These are phyloP conservation scores for Aspergillus sp. DNA, from an alignment of 2,329 filamentous ascomycete genomes.

Conservation along the genomic window DNA sequence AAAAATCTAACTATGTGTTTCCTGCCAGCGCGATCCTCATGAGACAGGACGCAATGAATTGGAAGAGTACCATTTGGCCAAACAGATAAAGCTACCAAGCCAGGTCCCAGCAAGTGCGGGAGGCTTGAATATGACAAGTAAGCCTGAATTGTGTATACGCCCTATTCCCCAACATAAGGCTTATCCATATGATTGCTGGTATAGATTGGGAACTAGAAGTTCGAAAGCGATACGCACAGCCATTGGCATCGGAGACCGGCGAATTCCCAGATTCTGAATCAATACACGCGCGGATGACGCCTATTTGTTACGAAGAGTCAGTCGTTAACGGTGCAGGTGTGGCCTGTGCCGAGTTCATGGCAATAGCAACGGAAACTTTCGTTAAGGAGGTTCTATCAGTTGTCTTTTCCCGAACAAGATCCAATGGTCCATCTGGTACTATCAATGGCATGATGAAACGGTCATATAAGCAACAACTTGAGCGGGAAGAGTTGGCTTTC, in stretches of 20 bases:
- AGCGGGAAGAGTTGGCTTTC: constrained; percentile 71
- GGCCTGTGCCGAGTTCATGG: constrained; percentile 59
- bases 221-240: constrained; percentile 62
- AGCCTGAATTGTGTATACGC: constrained; percentile 26
- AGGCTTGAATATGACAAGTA: constrained; percentile 77
- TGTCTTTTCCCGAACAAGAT: constrained; percentile 55
- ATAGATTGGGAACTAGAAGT: constrained; percentile 65
- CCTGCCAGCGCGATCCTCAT: constrained; percentile 35
- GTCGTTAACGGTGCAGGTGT: constrained; percentile 54
- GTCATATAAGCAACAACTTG: constrained; percentile 72
- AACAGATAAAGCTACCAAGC: constrained; percentile 54
- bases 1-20: constrained; percentile 11
- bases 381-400: constrained; percentile 60
- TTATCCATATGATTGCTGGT: constrained; percentile 15
- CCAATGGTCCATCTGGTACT: constrained; percentile 62
- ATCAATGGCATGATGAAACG: constrained; percentile 75
- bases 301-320: constrained; percentile 66
- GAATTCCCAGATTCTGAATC: constrained; percentile 62
- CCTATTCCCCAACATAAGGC: constrained; percentile 13
- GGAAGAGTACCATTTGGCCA: constrained; percentile 46
- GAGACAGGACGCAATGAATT: constrained; percentile 33
- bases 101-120: constrained; percentile 69
- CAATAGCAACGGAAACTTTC: constrained; percentile 61
- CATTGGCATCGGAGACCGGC: constrained; percentile 60
- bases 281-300: constrained; percentile 60